Base-by-base conservation (phyloP, 2,329 filamentous ascomycete genomes). In the Aureobasidium sp. region DNA sequence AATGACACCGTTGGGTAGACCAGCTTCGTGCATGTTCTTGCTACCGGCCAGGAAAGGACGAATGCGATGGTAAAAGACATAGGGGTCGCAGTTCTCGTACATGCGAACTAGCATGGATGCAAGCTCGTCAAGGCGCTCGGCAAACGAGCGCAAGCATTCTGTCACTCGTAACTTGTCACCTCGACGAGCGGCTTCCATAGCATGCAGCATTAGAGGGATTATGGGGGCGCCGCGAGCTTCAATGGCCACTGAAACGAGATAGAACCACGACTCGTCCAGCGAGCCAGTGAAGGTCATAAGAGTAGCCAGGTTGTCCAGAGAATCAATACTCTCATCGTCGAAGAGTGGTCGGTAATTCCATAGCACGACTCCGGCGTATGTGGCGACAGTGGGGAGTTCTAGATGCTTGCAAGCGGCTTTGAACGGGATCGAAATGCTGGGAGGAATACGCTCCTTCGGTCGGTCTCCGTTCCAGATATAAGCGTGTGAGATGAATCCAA, bases 341-440 rank as follows among this genome's bases (percentile, higher is more conserved):
- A 97, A 97, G 60, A 97, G 82, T 0, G 92, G 90, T 75, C 92
- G 93, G 81, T 91, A 97, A 76, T 99, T 99, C 94, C 94, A 99
- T 30, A 99, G 81, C 66, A 90, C 93, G 4, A 97, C 81, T 8
- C 88, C 90, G 7, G 94, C 91, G 72, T 97, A 99, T 21, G 93
- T 97, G 51, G 93, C 94, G 32, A 99, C 93, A 1, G 92, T 90
- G 7, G 90, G 92, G 30, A 99, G 80, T 70, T 97, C 90, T 21
- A 99, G 83, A 64, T 66, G 66, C 48, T 83, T 79, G 67, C 90
- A 93, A 50, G 95, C 82, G 66, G 86, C 78, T 57, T 96, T 80
- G 66, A 97, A 83, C 0, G 94, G 94, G 34, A 92, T 83, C 6
- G 93, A 90, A 65, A 99, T 85, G 62, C 90, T 80, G 30, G 89